Conservation (phyloP, 805 yeast genomes). For the Yarrowia sp. region DNA sequence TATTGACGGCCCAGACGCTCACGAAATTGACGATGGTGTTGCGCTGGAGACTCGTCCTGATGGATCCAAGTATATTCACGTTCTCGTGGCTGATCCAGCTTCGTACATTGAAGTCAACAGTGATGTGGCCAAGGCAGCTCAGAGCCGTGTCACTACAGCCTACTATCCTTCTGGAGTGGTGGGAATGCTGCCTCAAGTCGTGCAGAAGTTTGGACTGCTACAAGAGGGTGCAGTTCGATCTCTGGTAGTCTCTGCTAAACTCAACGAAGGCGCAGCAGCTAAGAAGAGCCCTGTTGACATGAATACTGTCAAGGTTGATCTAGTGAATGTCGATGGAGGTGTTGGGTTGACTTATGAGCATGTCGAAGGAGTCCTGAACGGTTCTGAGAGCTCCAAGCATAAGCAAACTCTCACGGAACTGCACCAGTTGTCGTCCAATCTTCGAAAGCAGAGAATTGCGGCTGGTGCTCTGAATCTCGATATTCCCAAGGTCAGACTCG, state of each 20-base stretch:
- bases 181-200: conserved; percentile 70
- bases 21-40: conserved; percentile 94
- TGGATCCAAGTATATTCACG: conserved; percentile 54
- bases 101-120: conserved; percentile 57
- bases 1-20: conserved; percentile 79
- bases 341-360: conserved; percentile 60
- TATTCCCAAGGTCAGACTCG: conserved; percentile 39
- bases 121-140: conserved; percentile 17
- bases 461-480: conserved; percentile 54
- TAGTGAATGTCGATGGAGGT: conserved; percentile 43
- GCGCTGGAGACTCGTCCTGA: conserved; percentile 54
- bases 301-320: conserved; percentile 49
- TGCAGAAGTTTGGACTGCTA: conserved; percentile 20
- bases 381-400: conserved; percentile 34
- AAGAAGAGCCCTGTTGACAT: conserved; percentile 2
- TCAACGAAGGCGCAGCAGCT: neutral
- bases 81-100: conserved; percentile 89
- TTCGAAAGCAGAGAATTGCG: conserved; percentile 49
- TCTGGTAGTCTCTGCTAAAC: conserved; percentile 7
- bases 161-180: conserved; percentile 72
- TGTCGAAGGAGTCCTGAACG: conserved; percentile 61
- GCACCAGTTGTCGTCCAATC: conserved; percentile 48
- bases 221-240: conserved; percentile 21
- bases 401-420: conserved; percentile 52
- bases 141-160: conserved; percentile 56